phyloP scores from a whole-genome alignment of 805 yeast genomes.

The Metschnikowia matae region DNA sequence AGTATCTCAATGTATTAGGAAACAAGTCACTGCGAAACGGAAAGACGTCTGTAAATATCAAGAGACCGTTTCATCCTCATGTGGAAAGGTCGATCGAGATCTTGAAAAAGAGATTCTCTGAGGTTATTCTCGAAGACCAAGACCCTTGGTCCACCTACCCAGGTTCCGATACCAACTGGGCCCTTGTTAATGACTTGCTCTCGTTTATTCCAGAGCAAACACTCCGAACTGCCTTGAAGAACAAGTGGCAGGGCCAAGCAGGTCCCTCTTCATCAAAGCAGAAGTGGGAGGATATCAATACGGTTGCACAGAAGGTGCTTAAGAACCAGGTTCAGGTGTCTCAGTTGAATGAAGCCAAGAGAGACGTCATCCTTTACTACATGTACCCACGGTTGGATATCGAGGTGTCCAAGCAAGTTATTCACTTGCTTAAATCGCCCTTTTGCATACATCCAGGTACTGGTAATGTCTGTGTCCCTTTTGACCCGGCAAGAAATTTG shows the following conservation, averaged over 20 bases:
- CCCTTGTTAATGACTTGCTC: conserved; percentile 49
- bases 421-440: conserved; percentile 91
- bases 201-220: conserved; percentile 60
- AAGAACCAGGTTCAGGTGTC: conserved; percentile 45
- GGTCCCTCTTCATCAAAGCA: conserved; percentile 43
- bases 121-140: conserved; percentile 71
- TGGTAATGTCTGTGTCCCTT: conserved; percentile 92
- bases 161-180: conserved; percentile 41
- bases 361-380: conserved; percentile 74
- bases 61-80: conserved; percentile 89
- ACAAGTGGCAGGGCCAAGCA: conserved; percentile 49
- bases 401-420: conserved; percentile 84
- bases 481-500: conserved; percentile 45
- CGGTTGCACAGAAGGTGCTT: conserved; percentile 43
- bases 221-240: conserved; percentile 48
- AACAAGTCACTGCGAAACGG: conserved; percentile 37
- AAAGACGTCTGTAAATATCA: conserved; percentile 49
- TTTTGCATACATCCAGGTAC: conserved; percentile 97
- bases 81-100: conserved; percentile 69
- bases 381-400: conserved; percentile 91
- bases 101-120: conserved; percentile 58
- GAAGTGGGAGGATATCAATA: conserved; percentile 79
- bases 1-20: conserved; percentile 73
- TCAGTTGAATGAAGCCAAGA: conserved; percentile 63
- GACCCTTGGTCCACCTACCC: conserved; percentile 66